These are phyloP conservation scores for Kuraishia capsulata DNA, from an alignment of 805 yeast species.

Conservation along the genomic window DNA sequence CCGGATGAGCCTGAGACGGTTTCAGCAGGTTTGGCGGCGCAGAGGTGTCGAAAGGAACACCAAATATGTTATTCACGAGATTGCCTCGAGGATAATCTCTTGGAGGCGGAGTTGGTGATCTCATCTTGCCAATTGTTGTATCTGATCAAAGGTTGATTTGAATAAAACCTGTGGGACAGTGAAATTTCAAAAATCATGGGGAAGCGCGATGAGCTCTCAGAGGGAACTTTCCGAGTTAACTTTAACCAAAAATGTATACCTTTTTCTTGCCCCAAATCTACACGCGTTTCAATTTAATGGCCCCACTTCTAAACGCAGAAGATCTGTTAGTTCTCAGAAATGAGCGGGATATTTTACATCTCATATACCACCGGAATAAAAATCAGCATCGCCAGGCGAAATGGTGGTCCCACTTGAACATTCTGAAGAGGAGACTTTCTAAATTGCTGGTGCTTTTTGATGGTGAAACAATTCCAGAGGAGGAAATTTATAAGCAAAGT, in stretches of 20 bases:
- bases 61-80: not conserved
- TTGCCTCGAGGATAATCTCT: not conserved
- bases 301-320: too few species aligned
- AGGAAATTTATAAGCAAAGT: conserved; percentile 6
- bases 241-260: too few species aligned
- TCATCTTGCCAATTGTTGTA: too few species aligned
- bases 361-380: conserved; percentile 60
- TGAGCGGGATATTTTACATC: conserved; percentile 53
- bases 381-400: conserved; percentile 66
- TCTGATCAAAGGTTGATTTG: too few species aligned
- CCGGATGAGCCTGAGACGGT: conserved; percentile 1
- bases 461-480: conserved; percentile 10
- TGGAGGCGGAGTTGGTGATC: not conserved
- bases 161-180: too few species aligned
- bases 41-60: not conserved
- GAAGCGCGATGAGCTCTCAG: too few species aligned
- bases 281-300: too few species aligned
- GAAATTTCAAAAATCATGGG: too few species aligned
- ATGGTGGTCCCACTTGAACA: conserved; percentile 73
- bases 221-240: too few species aligned
- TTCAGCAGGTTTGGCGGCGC: not conserved
- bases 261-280: too few species aligned
- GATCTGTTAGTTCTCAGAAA: conserved; percentile 12
- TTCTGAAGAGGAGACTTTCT: conserved; percentile 48
- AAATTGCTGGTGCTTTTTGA: conserved; percentile 24